Evolutionary conservation across 2,329 filamentous ascomycete species (phyloP).

Genomic region (Plectosphaerella cucumerina): DNA sequence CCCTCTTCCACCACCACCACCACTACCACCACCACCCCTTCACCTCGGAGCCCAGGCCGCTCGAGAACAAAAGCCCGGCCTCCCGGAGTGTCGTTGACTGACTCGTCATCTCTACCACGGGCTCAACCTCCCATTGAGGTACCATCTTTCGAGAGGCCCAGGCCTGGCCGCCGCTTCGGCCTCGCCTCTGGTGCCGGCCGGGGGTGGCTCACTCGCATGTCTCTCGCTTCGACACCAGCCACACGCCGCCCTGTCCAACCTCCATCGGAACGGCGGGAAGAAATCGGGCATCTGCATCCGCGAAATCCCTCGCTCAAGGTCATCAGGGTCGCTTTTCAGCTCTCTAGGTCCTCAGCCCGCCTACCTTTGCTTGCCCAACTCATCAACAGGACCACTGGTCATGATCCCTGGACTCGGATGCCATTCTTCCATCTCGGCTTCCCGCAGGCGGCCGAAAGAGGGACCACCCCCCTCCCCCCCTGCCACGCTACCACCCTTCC

Average conservation of each 20-base stretch:
- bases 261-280: not conserved
- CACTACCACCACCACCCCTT: not conserved
- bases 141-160: too few species aligned
- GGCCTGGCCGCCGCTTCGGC: too few species aligned
- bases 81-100: too few species aligned
- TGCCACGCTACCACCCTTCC: too few species aligned
- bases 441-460: not conserved
- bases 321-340: not conserved
- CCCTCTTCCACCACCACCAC: not conserved
- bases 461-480: too few species aligned
- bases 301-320: not conserved
- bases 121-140: too few species aligned
- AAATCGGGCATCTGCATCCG: not conserved
- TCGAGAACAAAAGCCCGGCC: too few species aligned
- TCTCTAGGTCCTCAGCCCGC: not conserved
- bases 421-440: conserved; percentile 1
- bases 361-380: too few species aligned
- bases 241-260: not conserved
- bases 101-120: too few species aligned
- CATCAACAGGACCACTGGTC: not conserved
- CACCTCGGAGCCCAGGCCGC: not conserved
- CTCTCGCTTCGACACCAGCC: not conserved
- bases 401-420: not conserved
- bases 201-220: not conserved
- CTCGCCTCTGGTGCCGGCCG: too few species aligned